Conservation (phyloP, 164 flowering plant species). For the Chimonanthus praecox region DNA sequence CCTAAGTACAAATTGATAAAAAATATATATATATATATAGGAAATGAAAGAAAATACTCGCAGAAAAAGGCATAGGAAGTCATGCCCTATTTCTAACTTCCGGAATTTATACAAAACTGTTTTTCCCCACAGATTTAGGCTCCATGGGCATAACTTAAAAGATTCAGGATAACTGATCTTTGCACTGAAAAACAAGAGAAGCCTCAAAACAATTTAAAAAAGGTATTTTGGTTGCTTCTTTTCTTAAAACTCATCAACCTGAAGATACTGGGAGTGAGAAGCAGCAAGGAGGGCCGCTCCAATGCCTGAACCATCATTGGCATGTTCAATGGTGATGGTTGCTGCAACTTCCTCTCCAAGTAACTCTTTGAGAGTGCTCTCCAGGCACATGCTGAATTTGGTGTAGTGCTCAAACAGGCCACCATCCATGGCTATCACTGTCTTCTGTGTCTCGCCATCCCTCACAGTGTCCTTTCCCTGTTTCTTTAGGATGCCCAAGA, state of each 20-base stretch:
- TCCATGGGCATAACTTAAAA: background rate
- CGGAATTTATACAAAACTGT: background rate
- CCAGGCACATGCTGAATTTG: slow-evolving; percentile 53
- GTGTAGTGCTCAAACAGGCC: slow-evolving; percentile 83
- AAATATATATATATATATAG: no score
- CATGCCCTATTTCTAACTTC: background rate
- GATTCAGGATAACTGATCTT: background rate
- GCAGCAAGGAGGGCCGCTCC: slow-evolving; percentile 99
- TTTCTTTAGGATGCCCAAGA: slow-evolving; percentile 81
- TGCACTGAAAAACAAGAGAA: background rate
- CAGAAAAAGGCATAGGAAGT: background rate
- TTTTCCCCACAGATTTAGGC: background rate
- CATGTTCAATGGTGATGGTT: slow-evolving; percentile 39
- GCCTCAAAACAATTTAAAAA: background rate
- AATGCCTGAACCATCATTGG: slow-evolving; percentile 89
- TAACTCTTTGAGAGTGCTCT: slow-evolving; percentile 62
- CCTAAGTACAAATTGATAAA: background rate
- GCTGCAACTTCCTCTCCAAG: slow-evolving; percentile 54
- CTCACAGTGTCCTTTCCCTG: slow-evolving; percentile 57
- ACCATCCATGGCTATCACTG: slow-evolving; percentile 83
- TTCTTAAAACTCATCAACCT: slow-evolving; percentile 41
- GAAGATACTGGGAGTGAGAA: slow-evolving; percentile 77
- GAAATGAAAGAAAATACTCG: background rate
- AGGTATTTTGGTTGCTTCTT: background rate
- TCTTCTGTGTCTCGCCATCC: slow-evolving; percentile 51